Base-by-base conservation (phyloP, 1,284 basidiomycete species). In the Lentinus polychrous region DNA sequence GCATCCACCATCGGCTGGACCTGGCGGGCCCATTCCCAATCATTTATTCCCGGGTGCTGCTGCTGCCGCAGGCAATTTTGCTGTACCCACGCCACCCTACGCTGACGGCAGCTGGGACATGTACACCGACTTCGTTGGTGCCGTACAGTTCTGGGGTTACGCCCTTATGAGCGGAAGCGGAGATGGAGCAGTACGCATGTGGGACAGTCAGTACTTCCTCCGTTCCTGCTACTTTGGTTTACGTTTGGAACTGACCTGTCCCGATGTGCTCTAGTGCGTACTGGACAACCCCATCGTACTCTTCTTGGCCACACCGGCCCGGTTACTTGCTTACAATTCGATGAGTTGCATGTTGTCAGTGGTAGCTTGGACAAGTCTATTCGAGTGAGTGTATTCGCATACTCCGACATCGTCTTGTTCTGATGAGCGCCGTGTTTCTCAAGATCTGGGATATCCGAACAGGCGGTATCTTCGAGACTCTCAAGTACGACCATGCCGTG, bases 131-230 rank as follows among this genome's bases (percentile, higher is more conserved):
- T 99, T 97, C 66, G 93, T 99, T 0, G 96, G 96, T 2, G 92
- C 89, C 0, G 85, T 98, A 39, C 96, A 99, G 66, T 98, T 98
- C 66, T 99, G 95, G 95, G 94, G 94, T 2, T 97, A 97, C 63
- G 96, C 94, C 0, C 78, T 99, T 23, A 93, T 96, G 2, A 96
- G 92, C 58, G 96, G 94, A 1, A 94, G 91, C 59, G 94, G 92
- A 1, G 96, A 99, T 67, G 94, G 95, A 34, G 94, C 89, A 0
- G 93, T 99, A 24, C 74, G 96, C 52, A 96, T 99, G 92, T 99
- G 96, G 96, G 96, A 99, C 64, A 96, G 91, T 94, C 62, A 76
- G 90, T 75, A 22, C 12, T 12, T 43, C 18, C 10, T 15, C n/a
- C 24, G 49, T 24, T 41, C 15, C 20, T 23, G 39, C 10, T 40